phyloP scores from a whole-genome alignment of 1,139 yeast species.

The Hansenula lynferdii region DNA sequence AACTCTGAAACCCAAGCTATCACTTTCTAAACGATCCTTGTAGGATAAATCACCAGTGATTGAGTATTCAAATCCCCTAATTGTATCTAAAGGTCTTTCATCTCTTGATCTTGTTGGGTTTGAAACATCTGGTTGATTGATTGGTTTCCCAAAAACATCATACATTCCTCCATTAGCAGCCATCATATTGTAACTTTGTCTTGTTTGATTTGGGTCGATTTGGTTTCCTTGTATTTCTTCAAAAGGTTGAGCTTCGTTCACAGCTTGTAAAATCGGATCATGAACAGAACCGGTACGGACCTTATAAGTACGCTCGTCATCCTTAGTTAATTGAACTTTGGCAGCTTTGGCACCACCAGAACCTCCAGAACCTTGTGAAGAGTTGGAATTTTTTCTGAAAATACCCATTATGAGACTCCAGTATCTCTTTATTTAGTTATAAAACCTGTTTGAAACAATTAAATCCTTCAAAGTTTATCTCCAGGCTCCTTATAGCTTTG shows the following conservation, averaged over 20 bases:
- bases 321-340: slow-evolving; percentile 35
- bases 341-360: slow-evolving; percentile 7
- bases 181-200: slow-evolving; percentile 35
- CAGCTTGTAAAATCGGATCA: slow-evolving; percentile 88
- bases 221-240: slow-evolving; percentile 55
- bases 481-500: too few relatives aligned
- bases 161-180: slow-evolving; percentile 40
- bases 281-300: slow-evolving; percentile 63
- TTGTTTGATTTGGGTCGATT: slow-evolving; percentile 34
- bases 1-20: slow-evolving; percentile 72
- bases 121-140: slow-evolving; percentile 72
- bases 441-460: too few relatives aligned
- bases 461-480: too few relatives aligned
- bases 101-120: slow-evolving; percentile 91
- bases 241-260: slow-evolving; percentile 93
- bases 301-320: slow-evolving; percentile 47
- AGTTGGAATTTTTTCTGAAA: slow-evolving; percentile 20
- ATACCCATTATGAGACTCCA: too few relatives aligned
- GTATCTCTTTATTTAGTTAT: too few relatives aligned
- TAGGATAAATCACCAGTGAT: slow-evolving; percentile 81
- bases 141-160: slow-evolving; percentile 82
- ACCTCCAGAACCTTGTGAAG: slow-evolving; percentile 19
- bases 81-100: slow-evolving; percentile 95
- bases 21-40: slow-evolving; percentile 76
- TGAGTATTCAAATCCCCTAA: slow-evolving; percentile 86